Evolutionary conservation across 176 grass and related monocot species (phyloP).

Genomic region (Guadua angustifolia): DNA sequence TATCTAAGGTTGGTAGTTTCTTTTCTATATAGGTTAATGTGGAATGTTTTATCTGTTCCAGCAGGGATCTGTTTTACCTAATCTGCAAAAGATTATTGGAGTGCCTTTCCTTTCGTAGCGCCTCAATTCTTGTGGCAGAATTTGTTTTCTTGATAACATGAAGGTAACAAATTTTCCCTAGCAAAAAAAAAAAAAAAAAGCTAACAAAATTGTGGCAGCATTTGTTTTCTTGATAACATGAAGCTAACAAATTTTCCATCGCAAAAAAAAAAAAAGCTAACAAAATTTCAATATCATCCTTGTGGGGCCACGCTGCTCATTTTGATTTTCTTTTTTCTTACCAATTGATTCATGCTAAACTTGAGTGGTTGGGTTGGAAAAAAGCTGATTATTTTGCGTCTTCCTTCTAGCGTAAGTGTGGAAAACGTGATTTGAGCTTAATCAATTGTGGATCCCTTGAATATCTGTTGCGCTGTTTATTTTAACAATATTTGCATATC

Average conservation of each 20-base stretch:
- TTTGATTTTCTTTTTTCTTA: neutral
- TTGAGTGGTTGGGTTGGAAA: neutral
- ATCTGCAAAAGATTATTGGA: neutral
- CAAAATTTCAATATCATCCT: neutral
- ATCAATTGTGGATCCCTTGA: neutral
- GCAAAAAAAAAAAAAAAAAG: neutral
- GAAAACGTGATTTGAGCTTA: neutral
- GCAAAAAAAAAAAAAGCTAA: neutral
- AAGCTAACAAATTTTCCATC: neutral
- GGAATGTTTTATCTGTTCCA: neutral
- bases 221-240: constrained; percentile 11
- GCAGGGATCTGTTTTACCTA: constrained; percentile 15
- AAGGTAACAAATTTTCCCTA: neutral
- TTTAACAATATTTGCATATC: constrained; percentile 13
- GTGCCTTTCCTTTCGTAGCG: neutral
- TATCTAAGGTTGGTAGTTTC: constrained; percentile 60
- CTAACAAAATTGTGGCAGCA: neutral
- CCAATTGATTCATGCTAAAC: neutral
- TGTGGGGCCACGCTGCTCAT: neutral
- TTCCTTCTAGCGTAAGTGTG: neutral
- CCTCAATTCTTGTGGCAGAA: neutral
- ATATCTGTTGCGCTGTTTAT: neutral
- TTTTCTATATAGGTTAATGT: constrained; percentile 3
- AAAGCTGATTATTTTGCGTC: neutral
- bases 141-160: constrained; percentile 11